These are phyloP conservation scores for Penicillium subrubescens DNA, from an alignment of 495 filamentous ascomycete genomes.

Conservation along the genomic window DNA sequence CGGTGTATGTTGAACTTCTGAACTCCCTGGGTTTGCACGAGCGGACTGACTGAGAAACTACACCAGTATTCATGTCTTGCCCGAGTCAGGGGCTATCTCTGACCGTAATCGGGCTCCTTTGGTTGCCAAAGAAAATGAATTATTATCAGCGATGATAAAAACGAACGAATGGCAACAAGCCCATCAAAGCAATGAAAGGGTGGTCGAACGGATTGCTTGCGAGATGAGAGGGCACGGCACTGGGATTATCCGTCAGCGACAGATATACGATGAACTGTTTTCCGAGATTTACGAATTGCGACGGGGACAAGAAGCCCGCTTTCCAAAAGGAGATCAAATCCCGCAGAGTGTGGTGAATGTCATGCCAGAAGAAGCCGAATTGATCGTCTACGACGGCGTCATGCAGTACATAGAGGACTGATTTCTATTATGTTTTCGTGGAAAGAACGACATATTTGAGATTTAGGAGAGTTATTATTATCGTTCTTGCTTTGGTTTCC, in stretches of 20 bases:
- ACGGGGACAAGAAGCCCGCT: neutral
- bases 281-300: slow-evolving; percentile 1
- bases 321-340: neutral
- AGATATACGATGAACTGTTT: slow-evolving; percentile 7
- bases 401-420: too few relatives aligned
- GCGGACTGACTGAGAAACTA: neutral
- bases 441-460: neutral
- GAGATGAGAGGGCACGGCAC: slow-evolving; percentile 8
- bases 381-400: too few relatives aligned
- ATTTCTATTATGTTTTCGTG: neutral
- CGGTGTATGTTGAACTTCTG: neutral
- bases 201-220: slow-evolving; percentile 1
- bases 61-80: neutral
- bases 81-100: neutral
- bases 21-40: neutral
- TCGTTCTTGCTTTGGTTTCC: too few relatives aligned
- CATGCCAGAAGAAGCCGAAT: neutral
- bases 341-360: neutral
- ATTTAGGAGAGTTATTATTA: too few relatives aligned
- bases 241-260: neutral
- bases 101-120: slow-evolving; percentile 5
- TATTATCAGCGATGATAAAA: slow-evolving; percentile 5
- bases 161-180: slow-evolving; percentile 1
- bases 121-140: slow-evolving; percentile 6
- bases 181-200: slow-evolving; percentile 1